Evolutionary conservation across 2,329 filamentous ascomycete genomes (phyloP), one percentile per base, ranked within the genome.

Genomic region (Fusarium dlaminii): DNA sequence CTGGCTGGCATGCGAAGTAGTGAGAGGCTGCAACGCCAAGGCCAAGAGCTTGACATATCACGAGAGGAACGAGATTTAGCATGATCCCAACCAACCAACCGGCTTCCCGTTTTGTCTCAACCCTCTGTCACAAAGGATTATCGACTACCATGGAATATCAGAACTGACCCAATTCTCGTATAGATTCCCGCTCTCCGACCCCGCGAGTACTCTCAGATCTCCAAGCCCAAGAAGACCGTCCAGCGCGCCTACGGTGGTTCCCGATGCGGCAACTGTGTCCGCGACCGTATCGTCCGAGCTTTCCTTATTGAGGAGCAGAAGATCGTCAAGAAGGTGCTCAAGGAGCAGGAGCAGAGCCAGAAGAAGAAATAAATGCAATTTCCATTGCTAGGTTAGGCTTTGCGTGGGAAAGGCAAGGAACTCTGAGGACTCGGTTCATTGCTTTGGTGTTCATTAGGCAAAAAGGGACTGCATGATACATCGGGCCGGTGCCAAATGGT

Each of bases 241-340:
- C 94, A 96, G 90, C 95, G 96, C 82, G 95, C 96, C 83, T 99
- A 99, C 86, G 95, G 96, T 86, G 96, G 96, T 84, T 98, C 95
- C 82, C 94, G 96, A 91, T 99, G 96, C 90, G 95, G 93, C 84
- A 96, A 94, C 91, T 99, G 96, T 87, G 96, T 99, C 81, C 95
- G 96, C 87, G 96, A 99, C 90, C 93, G 96, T 81, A 94, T 99
- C 80, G 94, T 98, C 81, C 94, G 96, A 81, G 96, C 96, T 77
- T 99, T 99, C 93, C 89, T 99, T 86, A 98, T 99, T 79, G 97
- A 99, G 90, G 96, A 99, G 92, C 96, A 99, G 91, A 99, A 99
- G 94, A 98, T 99, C 82, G 96, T 99, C 88, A 99, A 99, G 95
- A 99, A 99, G 94, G 96, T 99, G 82, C 91, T 98, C 86, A 98